Evolutionary conservation across 257 asterid species (phyloP).

Genomic region (Solanum neorickii): DNA sequence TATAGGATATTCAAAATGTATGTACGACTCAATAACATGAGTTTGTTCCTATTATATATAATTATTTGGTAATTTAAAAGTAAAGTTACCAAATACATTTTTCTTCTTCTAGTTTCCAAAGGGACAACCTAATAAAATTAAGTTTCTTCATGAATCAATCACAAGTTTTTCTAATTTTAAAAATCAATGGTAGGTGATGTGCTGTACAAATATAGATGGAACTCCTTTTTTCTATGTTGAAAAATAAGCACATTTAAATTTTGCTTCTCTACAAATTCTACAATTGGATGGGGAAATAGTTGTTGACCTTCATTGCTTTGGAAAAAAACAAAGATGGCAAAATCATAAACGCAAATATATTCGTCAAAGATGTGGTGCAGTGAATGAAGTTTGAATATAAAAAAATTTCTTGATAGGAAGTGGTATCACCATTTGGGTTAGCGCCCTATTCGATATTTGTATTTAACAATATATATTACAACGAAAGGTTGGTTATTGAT

Average conservation of each 20-base stretch:
- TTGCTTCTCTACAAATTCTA: constrained; percentile 1
- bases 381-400: too few species aligned
- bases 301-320: background rate
- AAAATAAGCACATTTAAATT: background rate
- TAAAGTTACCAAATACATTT: background rate
- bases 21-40: background rate
- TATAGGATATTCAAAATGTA: background rate
- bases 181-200: constrained; percentile 29
- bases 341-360: background rate
- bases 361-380: background rate
- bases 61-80: constrained; percentile 5
- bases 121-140: background rate
- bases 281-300: background rate
- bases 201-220: background rate
- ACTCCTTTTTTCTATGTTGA: background rate
- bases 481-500: too few species aligned
- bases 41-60: background rate
- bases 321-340: background rate
- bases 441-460: background rate
- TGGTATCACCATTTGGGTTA: background rate
- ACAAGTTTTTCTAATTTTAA: background rate
- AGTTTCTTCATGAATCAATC: background rate
- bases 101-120: background rate
- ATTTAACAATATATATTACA: background rate
- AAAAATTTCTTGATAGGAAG: background rate